Percentiles rank a stretch among this genome's conserved stretches.
Evolutionary conservation across 225 moss, liverwort and hornwort species (phyloP).

Genomic region (Pleurozium schreberi): DNA sequence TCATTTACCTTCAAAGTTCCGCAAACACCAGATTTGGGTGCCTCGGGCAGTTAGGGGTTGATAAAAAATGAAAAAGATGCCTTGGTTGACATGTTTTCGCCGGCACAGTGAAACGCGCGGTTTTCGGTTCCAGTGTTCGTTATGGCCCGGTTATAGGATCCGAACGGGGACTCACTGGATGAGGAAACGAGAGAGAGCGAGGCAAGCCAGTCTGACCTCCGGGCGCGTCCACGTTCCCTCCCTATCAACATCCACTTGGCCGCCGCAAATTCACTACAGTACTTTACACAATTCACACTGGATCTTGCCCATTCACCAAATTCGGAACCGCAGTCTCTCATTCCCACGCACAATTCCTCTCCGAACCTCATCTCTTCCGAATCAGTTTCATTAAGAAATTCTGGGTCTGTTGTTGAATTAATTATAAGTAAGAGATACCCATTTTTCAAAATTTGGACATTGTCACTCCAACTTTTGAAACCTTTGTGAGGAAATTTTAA

Average conservation of each 20-base stretch:
- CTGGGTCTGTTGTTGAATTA: background rate
- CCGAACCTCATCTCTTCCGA: background rate
- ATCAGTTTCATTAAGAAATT: background rate
- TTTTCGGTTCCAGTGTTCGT: background rate
- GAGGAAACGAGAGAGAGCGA: background rate
- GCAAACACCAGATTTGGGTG: too few species aligned
- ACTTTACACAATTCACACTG: too few species aligned
- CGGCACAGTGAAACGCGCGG: background rate
- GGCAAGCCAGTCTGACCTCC: background rate
- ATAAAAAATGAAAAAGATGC: too few species aligned
- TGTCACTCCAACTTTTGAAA: too few species aligned
- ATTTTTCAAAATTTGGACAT: too few species aligned
- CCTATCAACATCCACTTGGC: constrained; percentile 7
- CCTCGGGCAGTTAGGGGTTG: too few species aligned
- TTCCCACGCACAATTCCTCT: background rate
- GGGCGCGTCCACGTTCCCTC: background rate
- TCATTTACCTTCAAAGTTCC: too few species aligned
- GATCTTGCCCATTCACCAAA: background rate
- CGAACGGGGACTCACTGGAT: background rate
- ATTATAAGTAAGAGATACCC: too few species aligned
- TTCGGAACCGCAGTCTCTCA: background rate
- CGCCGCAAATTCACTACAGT: background rate
- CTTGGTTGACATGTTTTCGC: too few species aligned
- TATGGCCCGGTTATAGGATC: background rate
- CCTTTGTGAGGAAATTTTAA: too few species aligned